Evolutionary conservation across 2,329 filamentous ascomycete genomes (phyloP).

Genomic region (Nemania serpens): DNA sequence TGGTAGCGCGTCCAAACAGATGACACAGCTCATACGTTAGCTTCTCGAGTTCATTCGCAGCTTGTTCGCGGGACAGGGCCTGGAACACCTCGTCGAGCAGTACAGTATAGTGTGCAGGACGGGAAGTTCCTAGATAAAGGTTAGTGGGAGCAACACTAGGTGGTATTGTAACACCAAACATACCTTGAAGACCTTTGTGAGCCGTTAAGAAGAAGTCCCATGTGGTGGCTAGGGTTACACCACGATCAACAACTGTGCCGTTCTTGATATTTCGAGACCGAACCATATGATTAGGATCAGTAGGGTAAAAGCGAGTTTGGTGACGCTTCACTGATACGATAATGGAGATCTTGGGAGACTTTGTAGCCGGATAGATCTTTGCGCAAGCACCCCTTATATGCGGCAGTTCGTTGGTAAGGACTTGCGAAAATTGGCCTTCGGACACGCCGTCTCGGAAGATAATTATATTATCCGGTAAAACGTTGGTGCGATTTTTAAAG

Average conservation of each 20-base stretch:
- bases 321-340: constrained; percentile 87
- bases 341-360: constrained; percentile 68
- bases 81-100: constrained; percentile 71
- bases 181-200: constrained; percentile 77
- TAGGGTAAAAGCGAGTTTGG: constrained; percentile 85
- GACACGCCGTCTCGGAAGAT: constrained; percentile 90
- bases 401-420: constrained; percentile 71
- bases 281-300: constrained; percentile 49
- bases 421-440: constrained; percentile 76
- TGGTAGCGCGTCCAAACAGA: constrained; percentile 83
- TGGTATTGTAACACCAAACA: not conserved
- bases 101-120: constrained; percentile 85
- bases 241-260: constrained; percentile 85
- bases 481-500: constrained; percentile 65
- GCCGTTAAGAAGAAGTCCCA: constrained; percentile 90
- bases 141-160: constrained; percentile 11
- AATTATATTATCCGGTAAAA: constrained; percentile 73
- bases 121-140: constrained; percentile 61
- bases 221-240: constrained; percentile 72
- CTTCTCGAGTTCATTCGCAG: constrained; percentile 71
- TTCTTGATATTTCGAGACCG: constrained; percentile 69
- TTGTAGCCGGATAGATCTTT: constrained; percentile 57
- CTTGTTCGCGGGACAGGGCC: constrained; percentile 37
- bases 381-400: constrained; percentile 68
- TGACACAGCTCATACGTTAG: constrained; percentile 83